phyloP scores from a whole-genome alignment of 352 stramenopile genomes.

The Pythium pyrilobum region DNA sequence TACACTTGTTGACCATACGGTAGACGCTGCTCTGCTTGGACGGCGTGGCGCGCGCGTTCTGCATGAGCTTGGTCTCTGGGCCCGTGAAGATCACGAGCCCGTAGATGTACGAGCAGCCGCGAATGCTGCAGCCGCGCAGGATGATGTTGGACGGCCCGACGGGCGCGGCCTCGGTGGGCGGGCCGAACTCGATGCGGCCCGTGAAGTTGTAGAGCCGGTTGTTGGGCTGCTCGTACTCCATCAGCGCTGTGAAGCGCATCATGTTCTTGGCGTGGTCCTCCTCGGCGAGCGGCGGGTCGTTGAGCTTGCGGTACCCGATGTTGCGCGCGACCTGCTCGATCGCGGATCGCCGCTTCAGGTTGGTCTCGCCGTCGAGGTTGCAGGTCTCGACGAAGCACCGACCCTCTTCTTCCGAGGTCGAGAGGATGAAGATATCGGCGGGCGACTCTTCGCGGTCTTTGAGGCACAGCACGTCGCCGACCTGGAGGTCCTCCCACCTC shows the following conservation, averaged over 20 bases:
- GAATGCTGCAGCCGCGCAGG: constrained; percentile 71
- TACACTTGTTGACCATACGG: constrained; percentile 60
- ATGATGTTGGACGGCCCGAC: constrained; percentile 77
- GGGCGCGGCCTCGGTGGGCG: constrained; percentile 29
- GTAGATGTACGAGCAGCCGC: constrained; percentile 50
- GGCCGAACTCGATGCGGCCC: constrained; percentile 34
- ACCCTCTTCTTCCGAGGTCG: constrained; percentile 68
- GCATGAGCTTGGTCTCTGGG: constrained; percentile 84
- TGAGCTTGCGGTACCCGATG: constrained; percentile 53
- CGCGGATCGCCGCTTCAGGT: constrained; percentile 82
- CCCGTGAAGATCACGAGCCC: constrained; percentile 89
- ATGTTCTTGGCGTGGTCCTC: constrained; percentile 31
- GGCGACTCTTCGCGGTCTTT: constrained; percentile 52
- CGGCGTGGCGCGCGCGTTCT: constrained; percentile 56
- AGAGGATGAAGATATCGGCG: constrained; percentile 65
- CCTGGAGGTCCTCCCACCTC: constrained; percentile 67
- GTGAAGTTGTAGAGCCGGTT: constrained; percentile 73
- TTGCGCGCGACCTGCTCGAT: constrained; percentile 50
- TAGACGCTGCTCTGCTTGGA: constrained; percentile 78
- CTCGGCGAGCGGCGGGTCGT: constrained; percentile 38
- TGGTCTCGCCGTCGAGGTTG: constrained; percentile 93
- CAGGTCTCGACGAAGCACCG: constrained; percentile 91
- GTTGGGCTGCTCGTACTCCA: constrained; percentile 81
- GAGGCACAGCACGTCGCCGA: constrained; percentile 63
- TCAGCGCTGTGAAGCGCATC: constrained; percentile 29